Evolutionary conservation across 2,329 filamentous ascomycete genomes (phyloP), one percentile per base, ranked within the genome.

Genomic region (Xylariaceae sp.): DNA sequence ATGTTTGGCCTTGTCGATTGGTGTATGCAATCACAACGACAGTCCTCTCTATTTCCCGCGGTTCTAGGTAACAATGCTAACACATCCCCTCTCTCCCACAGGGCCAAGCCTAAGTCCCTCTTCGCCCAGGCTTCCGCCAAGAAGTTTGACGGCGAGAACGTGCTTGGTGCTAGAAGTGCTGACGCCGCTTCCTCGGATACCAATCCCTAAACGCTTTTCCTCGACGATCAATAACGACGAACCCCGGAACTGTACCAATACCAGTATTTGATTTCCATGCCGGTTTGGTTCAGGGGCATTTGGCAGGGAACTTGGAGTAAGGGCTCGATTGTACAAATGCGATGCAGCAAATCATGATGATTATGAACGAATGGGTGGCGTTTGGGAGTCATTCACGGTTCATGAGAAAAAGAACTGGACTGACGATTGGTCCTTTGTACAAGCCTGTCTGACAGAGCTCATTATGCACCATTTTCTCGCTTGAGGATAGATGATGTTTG

Each of bases 61-160:
- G 7, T 27, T 4, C 4, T 27, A 4, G 7, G 7, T 27, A 27
- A 27, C 22, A 27, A 5, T 27, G 27, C 17, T 36, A 18, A 43
- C 17, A 19, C 17, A 11, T 36, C 5, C 19, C 27, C 42, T 22
- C 41, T 31, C 17, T 35, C 17, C 30, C 46, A 39, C 60, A 85
- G 82, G 63, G 76, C 75, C 65, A 86, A 85, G 73, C 82, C 82
- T 51, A 83, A 82, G 68, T 86, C 82, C 3, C 77, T 86, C 59
- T 86, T 86, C 65, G 82, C 82, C 51, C 81, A 83, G 66, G 76
- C 81, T 42, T 83, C 81, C 44, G 73, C 74, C 71, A 85, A 84
- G 77, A 84, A 80, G 65, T 72, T 83, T 65, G 70, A 71, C 47
- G 70, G 73, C 66, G 72, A 74, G 53, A 71, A 71, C 41, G 57